phyloP scores from a whole-genome alignment of 306 rosid species.

The Medicago arabica region DNA sequence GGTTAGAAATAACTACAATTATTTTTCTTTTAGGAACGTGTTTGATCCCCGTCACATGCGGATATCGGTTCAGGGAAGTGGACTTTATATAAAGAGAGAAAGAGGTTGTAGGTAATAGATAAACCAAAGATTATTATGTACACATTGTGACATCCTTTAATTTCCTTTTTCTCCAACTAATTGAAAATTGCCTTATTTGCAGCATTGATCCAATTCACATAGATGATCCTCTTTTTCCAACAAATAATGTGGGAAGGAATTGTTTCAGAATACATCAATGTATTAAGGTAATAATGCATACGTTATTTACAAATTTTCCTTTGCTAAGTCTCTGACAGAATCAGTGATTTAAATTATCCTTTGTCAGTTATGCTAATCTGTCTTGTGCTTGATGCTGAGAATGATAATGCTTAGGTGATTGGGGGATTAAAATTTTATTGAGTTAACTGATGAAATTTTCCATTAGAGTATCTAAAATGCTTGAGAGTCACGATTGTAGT shows the following conservation, averaged over 20 bases:
- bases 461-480: too few species aligned
- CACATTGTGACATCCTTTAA: conserved; percentile 19
- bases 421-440: background rate
- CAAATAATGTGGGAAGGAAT: conserved; percentile 94
- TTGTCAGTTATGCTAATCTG: background rate
- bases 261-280: conserved; percentile 98
- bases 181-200: conserved; percentile 43
- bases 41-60: conserved; percentile 99
- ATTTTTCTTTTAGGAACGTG: conserved; percentile 68
- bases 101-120: conserved; percentile 88
- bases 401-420: conserved; percentile 12
- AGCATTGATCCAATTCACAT: conserved; percentile 97
- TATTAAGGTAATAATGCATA: conserved; percentile 70
- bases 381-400: background rate
- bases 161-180: conserved; percentile 24
- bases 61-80: conserved; percentile 95
- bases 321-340: conserved; percentile 18
- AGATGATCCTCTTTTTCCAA: conserved; percentile 92
- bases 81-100: conserved; percentile 91
- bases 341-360: background rate
- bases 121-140: conserved; percentile 27
- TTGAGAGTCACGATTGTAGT: background rate
- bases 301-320: background rate
- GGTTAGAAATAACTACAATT: conserved; percentile 8
- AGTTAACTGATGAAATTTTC: background rate